Percentiles rank a stretch among this genome's conserved stretches.
These are phyloP conservation scores for Russula vinacea DNA, from an alignment of 768 basidiomycete species.

Conservation along the genomic window DNA sequence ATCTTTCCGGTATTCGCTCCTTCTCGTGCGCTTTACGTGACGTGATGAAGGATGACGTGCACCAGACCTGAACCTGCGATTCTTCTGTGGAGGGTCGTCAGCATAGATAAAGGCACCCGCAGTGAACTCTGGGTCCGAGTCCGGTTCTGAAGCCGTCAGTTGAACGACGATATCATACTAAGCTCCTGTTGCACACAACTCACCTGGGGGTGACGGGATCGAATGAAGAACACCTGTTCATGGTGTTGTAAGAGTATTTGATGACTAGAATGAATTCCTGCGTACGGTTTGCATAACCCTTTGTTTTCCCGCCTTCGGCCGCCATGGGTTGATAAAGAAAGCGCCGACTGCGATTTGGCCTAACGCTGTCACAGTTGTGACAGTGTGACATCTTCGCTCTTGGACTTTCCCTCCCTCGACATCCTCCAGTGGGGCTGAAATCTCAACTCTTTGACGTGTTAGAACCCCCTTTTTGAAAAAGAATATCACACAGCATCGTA, in stretches of 20 bases:
- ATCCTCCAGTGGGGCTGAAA: background rate
- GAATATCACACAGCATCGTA: background rate
- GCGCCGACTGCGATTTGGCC: background rate
- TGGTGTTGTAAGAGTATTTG: background rate
- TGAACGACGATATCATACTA: background rate
- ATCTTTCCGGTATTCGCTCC: constrained; percentile 1
- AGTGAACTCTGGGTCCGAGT: constrained; percentile 52
- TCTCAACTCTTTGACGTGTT: background rate
- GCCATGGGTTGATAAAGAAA: background rate
- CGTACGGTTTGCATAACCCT: constrained; percentile 23
- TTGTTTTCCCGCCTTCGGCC: background rate
- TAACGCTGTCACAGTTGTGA: constrained; percentile 1
- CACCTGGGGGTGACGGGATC: constrained; percentile 41
- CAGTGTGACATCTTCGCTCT: constrained; percentile 1
- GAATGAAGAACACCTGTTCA: constrained; percentile 30
- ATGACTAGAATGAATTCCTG: background rate
- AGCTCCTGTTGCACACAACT: background rate
- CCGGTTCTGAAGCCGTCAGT: constrained; percentile 36
- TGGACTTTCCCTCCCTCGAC: background rate
- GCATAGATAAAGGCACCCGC: constrained; percentile 41
- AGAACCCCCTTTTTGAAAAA: background rate
- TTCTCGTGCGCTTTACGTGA: constrained; percentile 13
- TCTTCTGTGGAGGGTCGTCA: constrained; percentile 34
- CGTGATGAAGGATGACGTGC: background rate
- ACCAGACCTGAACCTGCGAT: constrained; percentile 29